Conservation (phyloP, 257 asterid genomes). For the Nicotiana sylvestris region DNA sequence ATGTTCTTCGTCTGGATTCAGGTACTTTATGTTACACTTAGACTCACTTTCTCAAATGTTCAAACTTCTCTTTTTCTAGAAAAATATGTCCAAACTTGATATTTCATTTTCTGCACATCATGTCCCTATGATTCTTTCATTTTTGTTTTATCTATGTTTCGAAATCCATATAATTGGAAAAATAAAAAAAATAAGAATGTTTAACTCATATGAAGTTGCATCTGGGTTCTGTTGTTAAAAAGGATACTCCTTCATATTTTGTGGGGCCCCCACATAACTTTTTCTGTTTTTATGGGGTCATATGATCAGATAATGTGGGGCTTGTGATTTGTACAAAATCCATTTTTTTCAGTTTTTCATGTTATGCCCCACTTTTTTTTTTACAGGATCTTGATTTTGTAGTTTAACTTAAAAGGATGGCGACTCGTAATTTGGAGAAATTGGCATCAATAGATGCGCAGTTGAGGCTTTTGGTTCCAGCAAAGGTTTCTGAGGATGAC, state of each 20-base stretch:
- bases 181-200: background rate
- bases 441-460: slow-evolving; percentile 53
- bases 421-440: slow-evolving; percentile 38
- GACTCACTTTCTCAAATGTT: background rate
- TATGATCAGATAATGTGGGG: slow-evolving; percentile 16
- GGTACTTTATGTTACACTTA: slow-evolving; percentile 1
- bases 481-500: slow-evolving; percentile 44
- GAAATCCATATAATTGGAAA: no score
- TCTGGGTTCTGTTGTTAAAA: background rate
- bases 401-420: slow-evolving; percentile 16
- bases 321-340: slow-evolving; percentile 4
- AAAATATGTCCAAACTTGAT: background rate
- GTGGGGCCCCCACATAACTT: background rate
- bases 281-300: slow-evolving; percentile 1
- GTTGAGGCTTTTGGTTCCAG: slow-evolving; percentile 40
- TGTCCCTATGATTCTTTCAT: no score
- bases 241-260: background rate
- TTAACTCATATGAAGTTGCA: background rate
- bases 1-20: slow-evolving; percentile 1
- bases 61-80: no score
- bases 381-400: slow-evolving; percentile 15
- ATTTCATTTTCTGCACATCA: background rate
- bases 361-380: background rate
- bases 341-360: background rate
- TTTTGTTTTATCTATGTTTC: no score